These are phyloP conservation scores for Aspergillus aculeatinus DNA, from an alignment of 2,329 filamentous ascomycete species.

Conservation along the genomic window DNA sequence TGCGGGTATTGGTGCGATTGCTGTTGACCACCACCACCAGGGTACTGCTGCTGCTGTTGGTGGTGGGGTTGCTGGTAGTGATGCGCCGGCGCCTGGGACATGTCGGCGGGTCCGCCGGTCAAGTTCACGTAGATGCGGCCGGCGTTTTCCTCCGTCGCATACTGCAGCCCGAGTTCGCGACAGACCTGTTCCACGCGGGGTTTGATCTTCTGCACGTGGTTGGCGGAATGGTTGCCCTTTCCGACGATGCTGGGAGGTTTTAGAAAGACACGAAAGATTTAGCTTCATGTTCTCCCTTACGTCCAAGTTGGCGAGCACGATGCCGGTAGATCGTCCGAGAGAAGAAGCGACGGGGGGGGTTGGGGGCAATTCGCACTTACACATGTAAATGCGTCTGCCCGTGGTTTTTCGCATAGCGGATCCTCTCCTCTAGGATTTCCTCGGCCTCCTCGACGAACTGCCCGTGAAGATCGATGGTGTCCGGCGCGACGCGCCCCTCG, in stretches of 20 bases:
- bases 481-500: slow-evolving; percentile 66
- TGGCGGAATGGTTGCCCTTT: slow-evolving; percentile 82
- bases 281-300: not conserved
- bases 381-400: slow-evolving; percentile 85
- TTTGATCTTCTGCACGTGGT: slow-evolving; percentile 90
- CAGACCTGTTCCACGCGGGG: slow-evolving; percentile 90
- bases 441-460: slow-evolving; percentile 95
- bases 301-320: too few species aligned
- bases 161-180: slow-evolving; percentile 76
- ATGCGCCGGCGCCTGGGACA: slow-evolving; percentile 40
- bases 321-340: too few species aligned
- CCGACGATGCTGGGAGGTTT: slow-evolving; percentile 70
- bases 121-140: slow-evolving; percentile 88
- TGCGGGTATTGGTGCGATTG: slow-evolving; percentile 23
- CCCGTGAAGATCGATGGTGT: slow-evolving; percentile 92
- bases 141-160: slow-evolving; percentile 81
- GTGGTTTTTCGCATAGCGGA: slow-evolving; percentile 69
- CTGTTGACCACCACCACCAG: slow-evolving; percentile 37
- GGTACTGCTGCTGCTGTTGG: slow-evolving; percentile 41
- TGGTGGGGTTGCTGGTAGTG: slow-evolving; percentile 38
- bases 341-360: too few species aligned
- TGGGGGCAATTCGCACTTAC: slow-evolving; percentile 38
- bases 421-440: slow-evolving; percentile 81
- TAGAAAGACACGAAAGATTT: not conserved
- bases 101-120: slow-evolving; percentile 64